phyloP scores from a whole-genome alignment of 495 filamentous ascomycete genomes.

The Talaromyces wortmannii region DNA sequence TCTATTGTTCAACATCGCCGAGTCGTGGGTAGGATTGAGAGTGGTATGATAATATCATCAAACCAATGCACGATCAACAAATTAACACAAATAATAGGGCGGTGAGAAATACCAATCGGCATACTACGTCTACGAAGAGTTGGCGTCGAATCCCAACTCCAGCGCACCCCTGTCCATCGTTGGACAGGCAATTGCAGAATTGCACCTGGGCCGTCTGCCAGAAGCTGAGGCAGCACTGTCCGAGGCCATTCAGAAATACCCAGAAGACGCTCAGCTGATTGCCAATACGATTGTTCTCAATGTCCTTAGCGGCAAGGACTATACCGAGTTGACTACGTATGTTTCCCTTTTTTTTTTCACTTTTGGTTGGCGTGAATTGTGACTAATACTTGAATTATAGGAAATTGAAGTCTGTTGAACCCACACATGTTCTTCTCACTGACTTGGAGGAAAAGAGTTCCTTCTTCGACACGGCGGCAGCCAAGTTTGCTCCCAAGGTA shows the following conservation, averaged over 20 bases:
- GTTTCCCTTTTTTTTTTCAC: slow-evolving; percentile 7
- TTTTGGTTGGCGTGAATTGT: neutral
- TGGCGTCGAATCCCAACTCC: slow-evolving; percentile 76
- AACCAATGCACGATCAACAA: neutral
- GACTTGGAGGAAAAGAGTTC: slow-evolving; percentile 72
- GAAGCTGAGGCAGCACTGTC: slow-evolving; percentile 85
- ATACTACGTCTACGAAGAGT: slow-evolving; percentile 97
- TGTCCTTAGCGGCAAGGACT: slow-evolving; percentile 64
- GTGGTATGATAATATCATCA: slow-evolving; percentile 48
- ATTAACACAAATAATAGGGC: slow-evolving; percentile 45
- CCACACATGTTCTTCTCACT: slow-evolving; percentile 57
- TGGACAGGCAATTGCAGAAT: slow-evolving; percentile 83
- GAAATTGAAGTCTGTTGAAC: slow-evolving; percentile 46
- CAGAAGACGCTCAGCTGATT: slow-evolving; percentile 62
- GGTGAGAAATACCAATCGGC: slow-evolving; percentile 94
- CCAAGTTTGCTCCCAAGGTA: slow-evolving; percentile 71
- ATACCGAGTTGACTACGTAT: slow-evolving; percentile 53
- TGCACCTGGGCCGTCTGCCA: slow-evolving; percentile 82
- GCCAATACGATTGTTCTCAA: slow-evolving; percentile 77
- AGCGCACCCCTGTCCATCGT: slow-evolving; percentile 58
- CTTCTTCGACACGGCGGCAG: slow-evolving; percentile 71
- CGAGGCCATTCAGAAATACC: slow-evolving; percentile 69
- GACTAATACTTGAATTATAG: slow-evolving; percentile 27
- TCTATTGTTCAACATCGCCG: slow-evolving; percentile 86
- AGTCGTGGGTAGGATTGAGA: slow-evolving; percentile 89